Percentiles rank a stretch among this genome's conserved stretches.
These are phyloP conservation scores for Suhomyces wounanorum DNA, from an alignment of 1,139 yeast genomes.

Conservation along the genomic window DNA sequence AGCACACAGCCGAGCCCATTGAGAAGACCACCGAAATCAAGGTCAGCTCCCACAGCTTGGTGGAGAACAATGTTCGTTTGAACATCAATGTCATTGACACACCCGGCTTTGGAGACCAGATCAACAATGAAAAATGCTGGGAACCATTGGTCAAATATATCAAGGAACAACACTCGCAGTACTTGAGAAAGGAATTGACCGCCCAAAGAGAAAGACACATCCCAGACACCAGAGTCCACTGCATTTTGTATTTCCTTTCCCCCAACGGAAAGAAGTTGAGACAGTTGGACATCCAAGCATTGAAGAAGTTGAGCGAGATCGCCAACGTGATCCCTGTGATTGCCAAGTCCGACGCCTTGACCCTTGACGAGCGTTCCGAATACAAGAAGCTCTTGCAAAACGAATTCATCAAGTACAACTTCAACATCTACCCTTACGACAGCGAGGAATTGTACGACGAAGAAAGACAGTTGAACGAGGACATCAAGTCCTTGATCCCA, in stretches of 20 bases:
- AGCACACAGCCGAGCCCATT: constrained; percentile 64
- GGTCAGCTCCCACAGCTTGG: constrained; percentile 63
- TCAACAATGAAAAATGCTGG: constrained; percentile 95
- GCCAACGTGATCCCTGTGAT: constrained; percentile 95
- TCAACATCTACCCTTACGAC: constrained; percentile 88
- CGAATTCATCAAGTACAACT: constrained; percentile 73
- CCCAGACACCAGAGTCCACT: constrained; percentile 92
- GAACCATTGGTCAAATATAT: constrained; percentile 94
- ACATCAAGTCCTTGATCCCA: constrained; percentile 80
- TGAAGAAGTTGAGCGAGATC: constrained; percentile 83
- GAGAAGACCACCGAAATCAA: constrained; percentile 88
- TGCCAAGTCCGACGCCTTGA: constrained; percentile 89
- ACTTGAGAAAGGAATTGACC: constrained; percentile 90
- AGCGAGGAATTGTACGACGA: constrained; percentile 73
- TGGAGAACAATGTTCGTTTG: constrained; percentile 86
- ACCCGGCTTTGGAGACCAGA: constrained; percentile 97
- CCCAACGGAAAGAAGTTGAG: constrained; percentile 84
- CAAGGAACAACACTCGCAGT: constrained; percentile 94
- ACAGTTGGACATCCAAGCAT: constrained; percentile 78
- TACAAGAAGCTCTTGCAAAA: constrained; percentile 76
- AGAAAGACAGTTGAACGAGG: constrained; percentile 75
- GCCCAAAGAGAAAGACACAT: constrained; percentile 89
- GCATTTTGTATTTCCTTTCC: constrained; percentile 85
- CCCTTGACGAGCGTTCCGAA: constrained; percentile 77
- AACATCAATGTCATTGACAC: constrained; percentile 90